These are phyloP conservation scores for Gaeumannomyces sp. DNA, from an alignment of 2,329 filamentous ascomycete genomes.

Conservation along the genomic window DNA sequence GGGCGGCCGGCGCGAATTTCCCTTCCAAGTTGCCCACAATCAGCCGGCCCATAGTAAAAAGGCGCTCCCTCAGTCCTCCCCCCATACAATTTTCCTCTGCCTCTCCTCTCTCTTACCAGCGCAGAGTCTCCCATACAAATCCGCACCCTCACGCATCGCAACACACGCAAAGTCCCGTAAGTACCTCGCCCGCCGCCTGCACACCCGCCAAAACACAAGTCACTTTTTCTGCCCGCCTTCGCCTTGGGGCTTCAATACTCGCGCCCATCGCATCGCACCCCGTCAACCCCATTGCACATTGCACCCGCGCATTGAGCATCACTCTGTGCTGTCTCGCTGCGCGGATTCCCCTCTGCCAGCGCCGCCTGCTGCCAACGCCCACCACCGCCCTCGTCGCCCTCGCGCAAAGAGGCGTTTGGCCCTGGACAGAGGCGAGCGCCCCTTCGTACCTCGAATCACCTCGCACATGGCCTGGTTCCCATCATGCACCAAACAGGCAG, in stretches of 20 bases:
- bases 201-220: slow-evolving; percentile 35
- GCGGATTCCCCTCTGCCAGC: neutral
- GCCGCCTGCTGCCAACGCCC: neutral
- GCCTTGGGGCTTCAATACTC: slow-evolving; percentile 4
- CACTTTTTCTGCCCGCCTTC: slow-evolving; percentile 19
- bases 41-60: slow-evolving; percentile 61
- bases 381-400: neutral
- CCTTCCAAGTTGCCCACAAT: slow-evolving; percentile 41
- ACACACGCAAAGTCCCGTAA: slow-evolving; percentile 42
- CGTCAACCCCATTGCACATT: slow-evolving; percentile 6
- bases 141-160: slow-evolving; percentile 43
- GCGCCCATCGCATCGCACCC: slow-evolving; percentile 2
- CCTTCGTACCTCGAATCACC: neutral
- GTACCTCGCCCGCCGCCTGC: slow-evolving; percentile 41
- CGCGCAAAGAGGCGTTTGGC: neutral
- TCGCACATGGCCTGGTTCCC: neutral
- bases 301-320: slow-evolving; percentile 10
- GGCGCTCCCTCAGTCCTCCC: slow-evolving; percentile 44
- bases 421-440: neutral
- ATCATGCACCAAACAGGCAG: neutral
- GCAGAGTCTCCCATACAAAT: slow-evolving; percentile 50
- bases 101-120: slow-evolving; percentile 41
- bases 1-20: slow-evolving; percentile 1
- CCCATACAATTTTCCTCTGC: slow-evolving; percentile 47
- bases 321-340: neutral